These are phyloP conservation scores for Russula vinacea DNA, from an alignment of 768 basidiomycete genomes.

Conservation along the genomic window DNA sequence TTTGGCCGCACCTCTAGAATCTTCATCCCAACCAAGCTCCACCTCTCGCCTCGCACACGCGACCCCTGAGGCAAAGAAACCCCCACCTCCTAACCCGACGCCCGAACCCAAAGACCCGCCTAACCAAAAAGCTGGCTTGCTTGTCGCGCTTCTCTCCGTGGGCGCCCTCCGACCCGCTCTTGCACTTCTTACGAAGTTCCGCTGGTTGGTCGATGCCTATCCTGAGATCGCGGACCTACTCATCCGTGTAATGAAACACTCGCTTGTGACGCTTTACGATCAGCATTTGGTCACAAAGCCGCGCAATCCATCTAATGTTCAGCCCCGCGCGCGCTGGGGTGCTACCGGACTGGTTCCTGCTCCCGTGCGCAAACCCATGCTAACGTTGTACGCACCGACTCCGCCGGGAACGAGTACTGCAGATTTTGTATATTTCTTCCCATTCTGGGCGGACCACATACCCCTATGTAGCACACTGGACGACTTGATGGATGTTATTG, in stretches of 20 bases:
- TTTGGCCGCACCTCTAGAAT: constrained; percentile 79
- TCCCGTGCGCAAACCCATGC: constrained; percentile 55
- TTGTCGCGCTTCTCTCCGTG: constrained; percentile 77
- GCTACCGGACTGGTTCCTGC: constrained; percentile 51
- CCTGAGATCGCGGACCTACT: constrained; percentile 85
- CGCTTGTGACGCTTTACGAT: constrained; percentile 67
- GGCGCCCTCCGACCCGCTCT: constrained; percentile 80
- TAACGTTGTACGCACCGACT: constrained; percentile 76
- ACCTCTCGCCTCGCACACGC: constrained; percentile 43
- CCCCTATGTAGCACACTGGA: constrained; percentile 61
- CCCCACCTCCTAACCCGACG: constrained; percentile 17
- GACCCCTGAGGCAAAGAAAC: constrained; percentile 40
- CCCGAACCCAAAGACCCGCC: constrained; percentile 44
- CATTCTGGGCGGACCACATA: constrained; percentile 71
- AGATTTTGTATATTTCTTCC: constrained; percentile 91
- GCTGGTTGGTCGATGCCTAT: constrained; percentile 79
- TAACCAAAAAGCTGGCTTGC: constrained; percentile 79
- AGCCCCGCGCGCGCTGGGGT: constrained; percentile 63
- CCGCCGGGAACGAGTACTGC: constrained; percentile 71
- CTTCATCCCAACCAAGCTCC: constrained; percentile 41
- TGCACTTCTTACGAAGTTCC: constrained; percentile 75
- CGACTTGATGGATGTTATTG: constrained; percentile 71
- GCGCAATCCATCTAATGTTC: constrained; percentile 57
- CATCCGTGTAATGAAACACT: constrained; percentile 67
- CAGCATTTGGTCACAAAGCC: constrained; percentile 50